Evolutionary conservation across 2,329 filamentous ascomycete species (phyloP), one percentile per base, ranked within the genome.

Genomic region (Fusarium buxicola): DNA sequence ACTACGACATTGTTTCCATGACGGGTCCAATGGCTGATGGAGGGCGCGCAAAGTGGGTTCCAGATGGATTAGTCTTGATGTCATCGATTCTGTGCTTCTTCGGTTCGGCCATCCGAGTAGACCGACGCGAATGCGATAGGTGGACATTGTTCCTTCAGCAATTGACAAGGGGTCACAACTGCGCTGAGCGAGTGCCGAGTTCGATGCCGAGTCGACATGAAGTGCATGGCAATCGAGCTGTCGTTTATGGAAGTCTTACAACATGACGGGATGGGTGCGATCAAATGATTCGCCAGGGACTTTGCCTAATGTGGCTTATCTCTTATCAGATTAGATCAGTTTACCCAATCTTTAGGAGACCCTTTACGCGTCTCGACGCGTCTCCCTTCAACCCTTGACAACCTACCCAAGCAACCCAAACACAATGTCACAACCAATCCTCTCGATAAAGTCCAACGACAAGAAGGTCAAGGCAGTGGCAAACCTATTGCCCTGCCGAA

Each of bases 401-500:
- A 34, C 9, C 30, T 8, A 52, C 31, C 43, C 21, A 31, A 30
- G 11, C 21, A 44, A 15, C 24, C 13, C 31, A 25, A 55, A 28
- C 47, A 69, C 8, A 25, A 82, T 82, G 81, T 69, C 77, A 7
- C 76, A 77, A 54, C 74, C 78, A 32, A 81, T 83, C 13, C 74
- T 84, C 24, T 69, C 71, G 4, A 70, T 84, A 27, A 71, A 74
- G n/a, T 60, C 70, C 6, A 53, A 64, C 21, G 50, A 67, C 3
- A 49, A 56, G 7, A 54, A 55, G 3, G 38, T 54, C 16, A 81
- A 81, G 57, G 80, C 81, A 51, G 86, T 81, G 0, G 85, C 89
- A 5, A 89, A 97, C 71, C 79, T 97, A 16, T 82, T 97, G 12
- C 93, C 94, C 4, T 95, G 92, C 70, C 86, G 87, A 51, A 86